Percentiles rank a stretch among this genome's conserved stretches.
Evolutionary conservation across 2,329 filamentous ascomycete genomes (phyloP).

Genomic region (Boeremia lycopersici): DNA sequence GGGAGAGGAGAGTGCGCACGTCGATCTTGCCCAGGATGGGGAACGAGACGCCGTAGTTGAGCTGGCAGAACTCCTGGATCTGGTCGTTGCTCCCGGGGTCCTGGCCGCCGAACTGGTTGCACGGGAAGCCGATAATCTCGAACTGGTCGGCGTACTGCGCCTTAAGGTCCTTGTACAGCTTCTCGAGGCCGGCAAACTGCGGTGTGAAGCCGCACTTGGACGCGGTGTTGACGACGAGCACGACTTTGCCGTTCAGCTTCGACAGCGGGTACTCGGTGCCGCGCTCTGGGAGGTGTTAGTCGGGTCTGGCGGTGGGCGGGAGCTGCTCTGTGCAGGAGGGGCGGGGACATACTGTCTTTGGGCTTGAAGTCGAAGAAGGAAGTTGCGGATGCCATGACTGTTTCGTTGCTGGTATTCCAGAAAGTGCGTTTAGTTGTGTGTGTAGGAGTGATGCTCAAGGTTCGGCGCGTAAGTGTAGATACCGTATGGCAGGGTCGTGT

Average conservation of each 20-base stretch:
- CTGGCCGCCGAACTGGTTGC: constrained; percentile 95
- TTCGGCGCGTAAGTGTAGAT: neutral
- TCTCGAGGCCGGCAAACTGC: constrained; percentile 90
- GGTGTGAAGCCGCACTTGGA: constrained; percentile 99
- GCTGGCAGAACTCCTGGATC: constrained; percentile 74
- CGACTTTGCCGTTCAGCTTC: constrained; percentile 85
- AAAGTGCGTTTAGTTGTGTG: neutral
- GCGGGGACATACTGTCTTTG: constrained; percentile 69
- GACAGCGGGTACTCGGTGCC: constrained; percentile 73
- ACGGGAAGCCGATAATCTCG: constrained; percentile 91
- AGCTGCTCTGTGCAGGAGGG: neutral
- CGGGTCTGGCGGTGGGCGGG: too few relatives aligned
- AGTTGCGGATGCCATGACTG: constrained; percentile 70
- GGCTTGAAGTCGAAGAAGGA: constrained; percentile 85
- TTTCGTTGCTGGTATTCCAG: constrained; percentile 10
- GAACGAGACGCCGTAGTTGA: constrained; percentile 95
- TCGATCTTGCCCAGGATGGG: constrained; percentile 91
- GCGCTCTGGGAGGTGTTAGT: constrained; percentile 62
- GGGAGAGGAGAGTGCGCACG: constrained; percentile 55
- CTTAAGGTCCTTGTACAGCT: constrained; percentile 79
- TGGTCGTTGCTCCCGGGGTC: constrained; percentile 78
- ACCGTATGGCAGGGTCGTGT: neutral
- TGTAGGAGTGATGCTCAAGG: neutral
- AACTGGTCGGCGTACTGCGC: constrained; percentile 76
- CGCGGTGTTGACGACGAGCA: constrained; percentile 96